Evolutionary conservation across 2,329 filamentous ascomycete species (phyloP), one percentile per base, ranked within the genome.

Genomic region (Penicillium occitanis): DNA sequence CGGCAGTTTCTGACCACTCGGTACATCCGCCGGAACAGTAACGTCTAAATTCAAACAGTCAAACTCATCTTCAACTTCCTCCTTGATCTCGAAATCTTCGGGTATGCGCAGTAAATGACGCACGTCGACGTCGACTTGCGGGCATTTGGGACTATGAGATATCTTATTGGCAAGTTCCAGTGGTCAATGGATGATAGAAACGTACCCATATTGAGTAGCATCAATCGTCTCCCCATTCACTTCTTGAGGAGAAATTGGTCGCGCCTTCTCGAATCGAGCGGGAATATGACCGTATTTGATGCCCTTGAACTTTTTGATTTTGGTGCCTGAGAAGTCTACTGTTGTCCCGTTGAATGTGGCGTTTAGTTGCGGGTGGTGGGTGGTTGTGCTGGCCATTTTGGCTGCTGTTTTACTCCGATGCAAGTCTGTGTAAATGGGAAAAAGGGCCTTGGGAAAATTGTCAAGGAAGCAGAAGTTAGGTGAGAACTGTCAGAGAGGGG

Each of bases 41-140:
- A 83, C 74, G 25, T 82, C 79, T 2, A 83, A 40, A 61, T 82
- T 83, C 51, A 80, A 68, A 57, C 81, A 83, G 22, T 73, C 71
- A 5, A 82, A 79, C 67, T 83, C 81, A 61, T 82, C 78, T 66
- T 82, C 77, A 0, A 67, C 68, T 42, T 80, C 77, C 0, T 71
- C 64, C 8, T 64, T 67, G 33, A 76, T 73, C 1, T 55, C 61
- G 28, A 75, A 70, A 5, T 77, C 71, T 6, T 76, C 74, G 0
- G 81, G 80, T 1, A 82, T 75, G 7, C 81, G 79, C 25, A 82
- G 69, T n/a, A 83, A 69, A 66, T 82, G 77, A 0, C 80, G 76
- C 0, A 81, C 74, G 35, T 83, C 81, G 1, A 81, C 67, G 17
- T 74, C 66, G 1, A 73, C 71, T 58, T 83, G 81, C 2, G 81